Percentiles rank a stretch among this genome's conserved stretches.
These are phyloP conservation scores for Physcomitrium patens DNA, from an alignment of 225 moss, liverwort and hornwort species.

Conservation along the genomic window DNA sequence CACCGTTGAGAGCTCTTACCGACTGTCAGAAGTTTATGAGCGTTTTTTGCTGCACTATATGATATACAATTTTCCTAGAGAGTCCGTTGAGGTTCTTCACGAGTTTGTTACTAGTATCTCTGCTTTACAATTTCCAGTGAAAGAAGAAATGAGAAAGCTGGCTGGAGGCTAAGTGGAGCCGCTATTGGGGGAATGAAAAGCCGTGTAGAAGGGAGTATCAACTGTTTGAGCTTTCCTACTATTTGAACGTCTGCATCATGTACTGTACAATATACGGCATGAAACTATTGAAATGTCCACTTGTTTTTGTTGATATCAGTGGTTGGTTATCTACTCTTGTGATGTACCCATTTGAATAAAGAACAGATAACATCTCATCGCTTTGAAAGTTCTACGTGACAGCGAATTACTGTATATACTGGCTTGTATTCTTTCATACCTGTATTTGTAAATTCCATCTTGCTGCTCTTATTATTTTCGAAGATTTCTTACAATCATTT, in stretches of 20 bases:
- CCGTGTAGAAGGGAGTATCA: not conserved
- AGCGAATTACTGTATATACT: too few relatives aligned
- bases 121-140: conserved; percentile 40
- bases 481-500: too few relatives aligned
- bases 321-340: conserved; percentile 46
- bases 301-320: conserved; percentile 53
- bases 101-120: conserved; percentile 49
- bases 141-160: conserved; percentile 29
- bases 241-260: conserved; percentile 42
- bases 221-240: conserved; percentile 31
- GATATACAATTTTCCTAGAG: conserved; percentile 41
- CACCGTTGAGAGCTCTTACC: conserved; percentile 19
- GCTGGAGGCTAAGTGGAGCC: conserved; percentile 16
- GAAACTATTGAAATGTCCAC: conserved; percentile 47
- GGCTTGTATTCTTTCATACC: too few relatives aligned
- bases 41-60: conserved; percentile 32
- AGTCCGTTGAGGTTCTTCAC: conserved; percentile 31
- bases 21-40: conserved; percentile 6
- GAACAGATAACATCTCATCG: conserved; percentile 18
- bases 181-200: too few relatives aligned
- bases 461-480: too few relatives aligned
- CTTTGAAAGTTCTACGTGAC: not conserved
- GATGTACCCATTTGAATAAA: conserved; percentile 55
- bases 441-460: too few relatives aligned
- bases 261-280: conserved; percentile 33